A percentile compares a stretch with the other conserved stretches of the same genome.
phyloP scores from a whole-genome alignment of 768 basidiomycete genomes.

The Hortiboletus flavorubellus region DNA sequence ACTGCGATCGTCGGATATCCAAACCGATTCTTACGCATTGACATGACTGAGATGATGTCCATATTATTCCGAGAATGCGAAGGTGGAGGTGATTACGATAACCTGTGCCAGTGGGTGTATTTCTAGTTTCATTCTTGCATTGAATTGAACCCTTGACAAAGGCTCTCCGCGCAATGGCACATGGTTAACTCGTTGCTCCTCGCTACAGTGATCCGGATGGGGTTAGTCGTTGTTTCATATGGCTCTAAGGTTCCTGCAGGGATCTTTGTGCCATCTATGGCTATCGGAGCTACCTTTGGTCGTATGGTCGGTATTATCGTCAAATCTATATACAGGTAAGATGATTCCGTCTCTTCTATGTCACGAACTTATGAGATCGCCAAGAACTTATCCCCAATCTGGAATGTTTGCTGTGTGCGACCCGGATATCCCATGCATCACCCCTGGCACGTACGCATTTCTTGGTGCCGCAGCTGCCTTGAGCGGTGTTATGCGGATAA shows the following conservation, averaged over 20 bases:
- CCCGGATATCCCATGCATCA: constrained; percentile 94
- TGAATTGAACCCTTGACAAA: constrained; percentile 30
- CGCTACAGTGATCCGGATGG: constrained; percentile 85
- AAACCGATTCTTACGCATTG: constrained; percentile 91
- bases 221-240: constrained; percentile 87
- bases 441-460: constrained; percentile 97
- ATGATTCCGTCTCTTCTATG: constrained; percentile 25
- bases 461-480: constrained; percentile 95
- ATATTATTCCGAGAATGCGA: constrained; percentile 96
- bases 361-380: neutral
- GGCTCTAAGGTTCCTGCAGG: constrained; percentile 97
- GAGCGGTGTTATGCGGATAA: constrained; percentile 95
- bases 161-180: constrained; percentile 88
- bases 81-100: constrained; percentile 85
- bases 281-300: constrained; percentile 95
- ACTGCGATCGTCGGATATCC: constrained; percentile 93
- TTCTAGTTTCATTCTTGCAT: neutral
- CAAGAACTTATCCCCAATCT: constrained; percentile 75
- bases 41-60: constrained; percentile 97
- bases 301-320: constrained; percentile 97
- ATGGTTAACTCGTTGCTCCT: constrained; percentile 91
- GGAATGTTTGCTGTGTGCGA: constrained; percentile 89
- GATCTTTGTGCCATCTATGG: constrained; percentile 99
- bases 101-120: constrained; percentile 86
- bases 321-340: constrained; percentile 82